These are phyloP conservation scores for Globisporangium ultimum DNA, from an alignment of 352 stramenopile species.

Conservation along the genomic window DNA sequence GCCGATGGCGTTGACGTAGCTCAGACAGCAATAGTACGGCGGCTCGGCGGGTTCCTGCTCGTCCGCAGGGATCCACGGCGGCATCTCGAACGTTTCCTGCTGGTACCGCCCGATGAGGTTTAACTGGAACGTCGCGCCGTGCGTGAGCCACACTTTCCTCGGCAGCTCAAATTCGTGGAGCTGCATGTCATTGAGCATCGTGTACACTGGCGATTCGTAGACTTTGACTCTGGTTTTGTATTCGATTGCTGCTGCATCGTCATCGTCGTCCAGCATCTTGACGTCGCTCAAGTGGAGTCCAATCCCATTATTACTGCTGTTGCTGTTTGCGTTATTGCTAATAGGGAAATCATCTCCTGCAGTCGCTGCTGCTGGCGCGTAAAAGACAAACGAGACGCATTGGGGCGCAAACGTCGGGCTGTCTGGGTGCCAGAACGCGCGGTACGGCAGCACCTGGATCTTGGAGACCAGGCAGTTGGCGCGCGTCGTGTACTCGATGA, in stretches of 20 bases:
- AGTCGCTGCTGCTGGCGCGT: constrained; percentile 9
- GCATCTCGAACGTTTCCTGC: constrained; percentile 42
- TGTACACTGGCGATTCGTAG: constrained; percentile 56
- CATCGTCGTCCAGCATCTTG: constrained; percentile 10
- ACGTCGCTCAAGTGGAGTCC: too few relatives aligned
- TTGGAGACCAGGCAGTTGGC: constrained; percentile 37
- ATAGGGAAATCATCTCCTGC: not conserved
- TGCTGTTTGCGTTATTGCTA: constrained; percentile 1
- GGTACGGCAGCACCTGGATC: constrained; percentile 67
- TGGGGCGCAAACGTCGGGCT: constrained; percentile 67
- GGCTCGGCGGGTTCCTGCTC: constrained; percentile 20
- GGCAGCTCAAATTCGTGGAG: constrained; percentile 58
- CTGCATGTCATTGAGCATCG: constrained; percentile 63
- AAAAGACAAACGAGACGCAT: constrained; percentile 58
- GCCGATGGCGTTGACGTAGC: constrained; percentile 35
- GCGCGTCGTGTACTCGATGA: constrained; percentile 60
- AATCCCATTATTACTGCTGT: constrained; percentile 2
- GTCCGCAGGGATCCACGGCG: constrained; percentile 45
- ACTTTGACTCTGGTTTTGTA: constrained; percentile 1
- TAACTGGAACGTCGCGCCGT: constrained; percentile 37
- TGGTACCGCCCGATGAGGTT: constrained; percentile 61
- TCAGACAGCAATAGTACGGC: constrained; percentile 78
- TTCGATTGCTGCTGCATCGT: not conserved
- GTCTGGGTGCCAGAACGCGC: constrained; percentile 72
- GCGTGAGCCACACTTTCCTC: constrained; percentile 35